Evolutionary conservation across 352 stramenopile genomes (phyloP).

Genomic region (Peronospora farinosa): DNA sequence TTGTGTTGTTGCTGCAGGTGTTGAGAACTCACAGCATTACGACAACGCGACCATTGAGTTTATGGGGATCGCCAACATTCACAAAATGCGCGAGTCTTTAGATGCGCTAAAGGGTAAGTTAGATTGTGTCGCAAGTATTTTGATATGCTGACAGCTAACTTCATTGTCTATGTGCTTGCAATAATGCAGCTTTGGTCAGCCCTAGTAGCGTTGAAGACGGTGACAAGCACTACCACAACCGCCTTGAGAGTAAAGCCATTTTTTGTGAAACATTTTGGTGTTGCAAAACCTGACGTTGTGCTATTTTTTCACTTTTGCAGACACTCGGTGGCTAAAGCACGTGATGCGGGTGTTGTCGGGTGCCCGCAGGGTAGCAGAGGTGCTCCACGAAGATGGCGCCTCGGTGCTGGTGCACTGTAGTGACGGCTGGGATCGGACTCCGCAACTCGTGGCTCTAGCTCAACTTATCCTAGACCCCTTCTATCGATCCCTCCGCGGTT

Average conservation of each 20-base stretch:
- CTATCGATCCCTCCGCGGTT: conserved; percentile 81
- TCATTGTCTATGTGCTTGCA: conserved; percentile 2
- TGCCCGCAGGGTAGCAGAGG: conserved; percentile 60
- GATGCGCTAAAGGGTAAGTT: conserved; percentile 71
- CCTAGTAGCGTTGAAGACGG: conserved; percentile 77
- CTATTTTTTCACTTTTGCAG: conserved; percentile 29
- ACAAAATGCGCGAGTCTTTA: conserved; percentile 96
- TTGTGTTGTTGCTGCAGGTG: conserved; percentile 44
- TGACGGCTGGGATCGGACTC: conserved; percentile 84
- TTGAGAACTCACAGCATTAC: conserved; percentile 96
- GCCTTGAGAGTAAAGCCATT: conserved; percentile 60
- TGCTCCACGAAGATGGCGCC: conserved; percentile 79
- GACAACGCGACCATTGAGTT: conserved; percentile 93
- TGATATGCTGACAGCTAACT: conserved; percentile 7
- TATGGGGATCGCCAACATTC: conserved; percentile 98
- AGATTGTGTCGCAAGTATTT: not conserved
- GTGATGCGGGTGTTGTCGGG: conserved; percentile 86
- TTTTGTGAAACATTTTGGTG: not conserved
- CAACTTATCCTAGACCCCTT: conserved; percentile 84
- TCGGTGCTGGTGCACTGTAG: conserved; percentile 83
- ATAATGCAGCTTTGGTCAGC: conserved; percentile 57
- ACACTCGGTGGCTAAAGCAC: conserved; percentile 95
- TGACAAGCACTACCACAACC: conserved; percentile 85
- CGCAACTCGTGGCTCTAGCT: conserved; percentile 71
- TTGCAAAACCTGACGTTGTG: conserved; percentile 1